Evolutionary conservation across 305 asterid species (phyloP).

Genomic region (Coffea humblotiana): DNA sequence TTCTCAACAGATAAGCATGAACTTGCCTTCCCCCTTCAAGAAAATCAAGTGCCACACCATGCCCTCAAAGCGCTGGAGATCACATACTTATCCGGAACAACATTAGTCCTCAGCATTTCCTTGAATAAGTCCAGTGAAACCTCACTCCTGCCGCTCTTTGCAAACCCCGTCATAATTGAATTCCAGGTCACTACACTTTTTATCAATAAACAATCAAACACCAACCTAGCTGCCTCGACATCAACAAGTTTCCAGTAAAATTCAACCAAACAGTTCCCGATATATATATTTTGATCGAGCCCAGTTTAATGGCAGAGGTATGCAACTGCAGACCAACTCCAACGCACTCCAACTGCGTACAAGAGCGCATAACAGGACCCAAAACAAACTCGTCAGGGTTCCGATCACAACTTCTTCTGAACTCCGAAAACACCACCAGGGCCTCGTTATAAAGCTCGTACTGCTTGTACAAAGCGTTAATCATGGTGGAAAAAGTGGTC

Average conservation of each 20-base stretch:
- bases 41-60: conserved; percentile 34
- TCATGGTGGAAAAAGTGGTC: conserved; percentile 48
- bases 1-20: conserved; percentile 38
- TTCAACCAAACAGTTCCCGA: conserved; percentile 41
- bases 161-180: conserved; percentile 36
- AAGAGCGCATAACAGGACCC: conserved; percentile 39
- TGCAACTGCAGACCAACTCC: conserved; percentile 38
- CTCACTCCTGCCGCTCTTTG: conserved; percentile 30
- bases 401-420: conserved; percentile 24
- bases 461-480: conserved; percentile 28
- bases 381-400: conserved; percentile 40
- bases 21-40: conserved; percentile 44
- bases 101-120: conserved; percentile 31
- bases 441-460: conserved; percentile 35
- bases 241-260: conserved; percentile 38
- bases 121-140: conserved; percentile 14
- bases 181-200: conserved; percentile 47
- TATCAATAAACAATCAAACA: conserved; percentile 37
- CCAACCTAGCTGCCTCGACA: conserved; percentile 26
- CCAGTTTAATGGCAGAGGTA: conserved; percentile 35
- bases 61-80: conserved; percentile 38
- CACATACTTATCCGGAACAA: conserved; percentile 37
- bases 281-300: conserved; percentile 32
- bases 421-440: conserved; percentile 31
- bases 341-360: conserved; percentile 27